Conservation (phyloP, 1,284 basidiomycete genomes). For the Cutaneotrichosporon curvatum region DNA sequence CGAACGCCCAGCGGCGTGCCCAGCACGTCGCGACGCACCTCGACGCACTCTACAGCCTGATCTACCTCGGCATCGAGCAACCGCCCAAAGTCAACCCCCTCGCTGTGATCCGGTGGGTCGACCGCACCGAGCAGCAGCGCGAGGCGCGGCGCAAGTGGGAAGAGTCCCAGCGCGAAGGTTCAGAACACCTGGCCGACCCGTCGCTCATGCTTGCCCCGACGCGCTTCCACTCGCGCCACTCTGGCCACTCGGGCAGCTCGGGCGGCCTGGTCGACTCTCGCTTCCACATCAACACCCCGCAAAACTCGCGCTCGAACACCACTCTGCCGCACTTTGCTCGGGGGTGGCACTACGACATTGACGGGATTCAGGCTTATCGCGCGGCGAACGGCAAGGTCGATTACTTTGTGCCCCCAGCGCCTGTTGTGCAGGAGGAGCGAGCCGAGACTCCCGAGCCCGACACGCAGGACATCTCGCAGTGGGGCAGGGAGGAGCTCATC, state of each 20-base stretch:
- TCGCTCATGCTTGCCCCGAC: neutral
- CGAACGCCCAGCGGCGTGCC: slow-evolving; percentile 30
- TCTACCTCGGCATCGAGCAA: slow-evolving; percentile 36
- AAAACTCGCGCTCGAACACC: no score
- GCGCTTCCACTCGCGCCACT: no score
- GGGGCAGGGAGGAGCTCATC: no score
- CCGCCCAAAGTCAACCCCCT: slow-evolving; percentile 38
- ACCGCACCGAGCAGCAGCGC: slow-evolving; percentile 27
- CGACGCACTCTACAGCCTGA: slow-evolving; percentile 37
- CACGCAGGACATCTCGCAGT: neutral
- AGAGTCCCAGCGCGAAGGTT: neutral
- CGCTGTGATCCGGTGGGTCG: slow-evolving; percentile 36
- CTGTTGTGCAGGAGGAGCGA: neutral
- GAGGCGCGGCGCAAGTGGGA: slow-evolving; percentile 28
- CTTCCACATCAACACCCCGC: no score
- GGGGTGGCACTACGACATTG: slow-evolving; percentile 33
- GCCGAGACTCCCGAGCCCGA: neutral
- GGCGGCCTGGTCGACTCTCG: no score
- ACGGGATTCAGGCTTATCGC: slow-evolving; percentile 34
- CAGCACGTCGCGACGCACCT: slow-evolving; percentile 35
- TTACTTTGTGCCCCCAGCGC: slow-evolving; percentile 35
- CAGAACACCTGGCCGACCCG: no score
- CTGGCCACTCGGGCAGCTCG: no score
- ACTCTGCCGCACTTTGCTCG: neutral
- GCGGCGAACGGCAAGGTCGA: slow-evolving; percentile 30